phyloP scores from a whole-genome alignment of 2,329 filamentous ascomycete genomes.

The Tolypocladium album region DNA sequence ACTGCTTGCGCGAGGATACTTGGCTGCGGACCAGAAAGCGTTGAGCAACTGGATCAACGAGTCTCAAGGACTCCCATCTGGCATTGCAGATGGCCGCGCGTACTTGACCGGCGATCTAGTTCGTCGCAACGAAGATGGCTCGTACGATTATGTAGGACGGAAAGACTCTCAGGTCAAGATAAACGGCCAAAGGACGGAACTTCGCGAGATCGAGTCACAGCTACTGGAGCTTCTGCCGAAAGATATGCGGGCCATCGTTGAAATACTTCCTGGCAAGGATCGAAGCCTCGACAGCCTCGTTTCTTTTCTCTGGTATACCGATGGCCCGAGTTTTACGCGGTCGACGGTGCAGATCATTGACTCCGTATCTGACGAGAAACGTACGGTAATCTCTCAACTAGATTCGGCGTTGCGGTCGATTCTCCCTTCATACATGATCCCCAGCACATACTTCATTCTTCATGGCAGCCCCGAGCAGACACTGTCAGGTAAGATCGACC shows the following conservation, averaged over 20 bases:
- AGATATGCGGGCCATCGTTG: not conserved
- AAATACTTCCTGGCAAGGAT: not conserved
- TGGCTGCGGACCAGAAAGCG: slow-evolving; percentile 32
- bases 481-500: slow-evolving; percentile 4
- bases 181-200: slow-evolving; percentile 43
- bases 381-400: not conserved
- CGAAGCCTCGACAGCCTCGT: not conserved
- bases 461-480: slow-evolving; percentile 20
- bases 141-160: slow-evolving; percentile 33
- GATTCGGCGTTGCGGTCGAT: not conserved
- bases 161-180: slow-evolving; percentile 48
- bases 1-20: slow-evolving; percentile 37
- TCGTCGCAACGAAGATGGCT: slow-evolving; percentile 26
- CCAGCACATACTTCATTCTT: slow-evolving; percentile 27
- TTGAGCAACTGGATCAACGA: slow-evolving; percentile 16
- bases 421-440: slow-evolving; percentile 27
- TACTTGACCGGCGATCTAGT: slow-evolving; percentile 38
- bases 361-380: not conserved
- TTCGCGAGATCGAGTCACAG: slow-evolving; percentile 16
- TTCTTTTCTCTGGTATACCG: not conserved
- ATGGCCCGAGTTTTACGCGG: not conserved
- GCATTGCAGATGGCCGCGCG: not conserved
- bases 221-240: not conserved
- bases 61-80: not conserved
- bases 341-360: slow-evolving; percentile 1